These are phyloP conservation scores for Tetrapisispora arboricola DNA, from an alignment of 805 yeast species.

Conservation along the genomic window DNA sequence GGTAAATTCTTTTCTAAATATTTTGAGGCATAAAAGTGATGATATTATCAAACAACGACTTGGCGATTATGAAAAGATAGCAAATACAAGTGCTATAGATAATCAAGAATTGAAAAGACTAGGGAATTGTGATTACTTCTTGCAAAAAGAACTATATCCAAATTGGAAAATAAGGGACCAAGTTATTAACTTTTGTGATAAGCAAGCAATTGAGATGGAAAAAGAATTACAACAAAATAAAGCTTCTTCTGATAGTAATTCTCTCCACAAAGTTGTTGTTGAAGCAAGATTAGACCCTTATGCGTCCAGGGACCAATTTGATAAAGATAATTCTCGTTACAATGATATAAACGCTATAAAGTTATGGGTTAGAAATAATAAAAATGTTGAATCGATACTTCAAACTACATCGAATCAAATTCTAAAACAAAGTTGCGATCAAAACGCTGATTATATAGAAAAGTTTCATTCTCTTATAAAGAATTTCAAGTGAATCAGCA, in stretches of 20 bases:
- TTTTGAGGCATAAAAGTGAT: conserved; percentile 31
- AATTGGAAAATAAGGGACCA: conserved; percentile 37
- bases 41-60: conserved; percentile 37
- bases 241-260: conserved; percentile 10
- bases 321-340: conserved; percentile 24
- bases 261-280: conserved; percentile 13
- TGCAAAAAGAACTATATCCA: conserved; percentile 32
- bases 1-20: conserved; percentile 23
- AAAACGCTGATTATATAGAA: conserved; percentile 18
- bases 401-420: conserved; percentile 28
- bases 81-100: conserved; percentile 4
- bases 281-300: conserved; percentile 40
- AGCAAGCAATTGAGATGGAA: conserved; percentile 25
- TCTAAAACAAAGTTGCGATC: conserved; percentile 31
- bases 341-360: conserved; percentile 22
- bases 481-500: background rate
- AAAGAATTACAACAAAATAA: conserved; percentile 20
- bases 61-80: conserved; percentile 28
- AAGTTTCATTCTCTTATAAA: conserved; percentile 9
- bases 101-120: background rate
- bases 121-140: conserved; percentile 29
- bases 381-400: conserved; percentile 33
- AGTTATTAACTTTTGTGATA: conserved; percentile 35
- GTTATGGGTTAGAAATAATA: conserved; percentile 34
- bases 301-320: conserved; percentile 32